Conservation (phyloP, 495 filamentous ascomycete genomes). For the Talaromyces trachyspermus region DNA sequence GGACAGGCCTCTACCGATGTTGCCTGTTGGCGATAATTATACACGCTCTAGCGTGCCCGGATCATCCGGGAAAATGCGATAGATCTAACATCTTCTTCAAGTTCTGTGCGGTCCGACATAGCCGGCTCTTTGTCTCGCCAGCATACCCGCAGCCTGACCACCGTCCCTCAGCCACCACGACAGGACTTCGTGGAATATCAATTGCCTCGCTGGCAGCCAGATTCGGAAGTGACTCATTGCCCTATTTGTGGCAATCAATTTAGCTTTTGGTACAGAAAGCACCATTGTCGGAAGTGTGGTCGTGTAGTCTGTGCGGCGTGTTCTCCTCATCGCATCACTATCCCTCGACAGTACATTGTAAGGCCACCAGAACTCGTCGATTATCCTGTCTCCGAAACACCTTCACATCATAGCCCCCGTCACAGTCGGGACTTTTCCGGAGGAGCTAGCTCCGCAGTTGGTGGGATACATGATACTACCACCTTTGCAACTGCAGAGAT, state of each 20-base stretch:
- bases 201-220: constrained; percentile 79
- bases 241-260: constrained; percentile 75
- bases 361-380: constrained; percentile 54
- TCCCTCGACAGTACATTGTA: constrained; percentile 89
- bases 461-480: constrained; percentile 18
- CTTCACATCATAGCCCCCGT: constrained; percentile 11
- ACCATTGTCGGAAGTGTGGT: constrained; percentile 96
- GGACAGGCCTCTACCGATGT: constrained; percentile 17
- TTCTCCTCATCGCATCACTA: constrained; percentile 92
- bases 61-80: constrained; percentile 30
- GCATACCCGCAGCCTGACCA: constrained; percentile 1
- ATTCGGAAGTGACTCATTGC: constrained; percentile 67
- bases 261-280: constrained; percentile 80
- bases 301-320: constrained; percentile 86
- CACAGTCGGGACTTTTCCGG: constrained; percentile 3
- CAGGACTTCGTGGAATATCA: constrained; percentile 21
- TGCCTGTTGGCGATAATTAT: constrained; percentile 15
- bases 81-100: constrained; percentile 30
- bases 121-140: constrained; percentile 6
- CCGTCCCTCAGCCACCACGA: background rate
- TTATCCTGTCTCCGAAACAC: constrained; percentile 14
- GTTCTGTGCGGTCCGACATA: constrained; percentile 1
- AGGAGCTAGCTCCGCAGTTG: constrained; percentile 32
- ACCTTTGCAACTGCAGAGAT: too few species aligned
- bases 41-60: constrained; percentile 15